Evolutionary conservation across 2,329 filamentous ascomycete genomes (phyloP).

Genomic region (Trichoderma aggressivum): DNA sequence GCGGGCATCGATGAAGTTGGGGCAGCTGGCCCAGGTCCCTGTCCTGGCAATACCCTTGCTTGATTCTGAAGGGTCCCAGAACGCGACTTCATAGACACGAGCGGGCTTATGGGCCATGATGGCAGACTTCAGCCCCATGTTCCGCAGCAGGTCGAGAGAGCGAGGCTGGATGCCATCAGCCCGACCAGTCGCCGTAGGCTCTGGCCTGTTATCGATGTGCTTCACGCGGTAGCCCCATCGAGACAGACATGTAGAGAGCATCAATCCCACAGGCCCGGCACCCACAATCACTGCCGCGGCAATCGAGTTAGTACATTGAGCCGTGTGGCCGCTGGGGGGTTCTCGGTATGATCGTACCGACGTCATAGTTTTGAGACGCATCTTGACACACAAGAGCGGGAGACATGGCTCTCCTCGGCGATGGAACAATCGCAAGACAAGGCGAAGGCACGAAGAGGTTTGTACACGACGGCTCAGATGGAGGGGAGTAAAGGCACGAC

Average conservation of each 20-base stretch:
- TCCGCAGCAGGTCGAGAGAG: conserved; percentile 79
- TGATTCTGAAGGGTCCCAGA: conserved; percentile 63
- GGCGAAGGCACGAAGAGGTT: background rate
- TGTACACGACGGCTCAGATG: background rate
- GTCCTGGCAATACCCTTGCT: conserved; percentile 60
- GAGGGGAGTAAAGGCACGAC: too few relatives aligned
- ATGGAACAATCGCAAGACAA: background rate
- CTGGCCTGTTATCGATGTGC: conserved; percentile 86
- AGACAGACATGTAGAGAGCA: conserved; percentile 82
- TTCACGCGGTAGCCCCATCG: conserved; percentile 95
- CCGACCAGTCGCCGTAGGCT: conserved; percentile 79
- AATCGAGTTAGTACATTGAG: background rate
- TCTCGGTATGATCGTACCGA: conserved; percentile 2
- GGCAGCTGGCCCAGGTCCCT: conserved; percentile 81
- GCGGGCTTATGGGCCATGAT: conserved; percentile 88
- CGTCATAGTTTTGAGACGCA: conserved; percentile 11
- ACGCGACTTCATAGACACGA: conserved; percentile 75
- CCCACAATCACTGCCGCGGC: conserved; percentile 70
- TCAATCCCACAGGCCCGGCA: conserved; percentile 82
- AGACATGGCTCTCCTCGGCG: conserved; percentile 1
- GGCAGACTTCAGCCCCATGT: conserved; percentile 82
- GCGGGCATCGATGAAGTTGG: conserved; percentile 72
- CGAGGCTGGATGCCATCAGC: conserved; percentile 91
- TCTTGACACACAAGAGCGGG: conserved; percentile 2
- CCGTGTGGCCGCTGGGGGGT: background rate